These are phyloP conservation scores for Saussurea involucrata DNA, from an alignment of 129 eudicot genomes.

Conservation along the genomic window DNA sequence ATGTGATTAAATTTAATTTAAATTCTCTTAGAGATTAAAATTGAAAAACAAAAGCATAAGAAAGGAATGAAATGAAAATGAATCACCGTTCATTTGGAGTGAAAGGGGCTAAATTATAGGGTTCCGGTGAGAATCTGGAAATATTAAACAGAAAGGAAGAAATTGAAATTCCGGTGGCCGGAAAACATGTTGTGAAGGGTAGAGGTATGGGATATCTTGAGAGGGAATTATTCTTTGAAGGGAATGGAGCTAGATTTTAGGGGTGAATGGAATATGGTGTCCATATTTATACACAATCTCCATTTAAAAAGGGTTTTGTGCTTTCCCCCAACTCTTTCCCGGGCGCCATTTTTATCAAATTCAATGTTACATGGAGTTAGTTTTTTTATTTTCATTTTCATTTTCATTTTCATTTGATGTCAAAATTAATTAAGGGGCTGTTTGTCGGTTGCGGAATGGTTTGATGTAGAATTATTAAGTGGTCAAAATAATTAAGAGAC, in stretches of 20 bases:
- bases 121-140: not conserved
- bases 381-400: not conserved
- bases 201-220: constrained; percentile 24
- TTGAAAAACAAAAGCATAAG: not conserved
- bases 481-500: too few species aligned
- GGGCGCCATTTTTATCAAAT: constrained; percentile 35
- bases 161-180: constrained; percentile 13
- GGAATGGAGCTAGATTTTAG: constrained; percentile 24
- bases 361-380: constrained; percentile 17
- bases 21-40: not conserved
- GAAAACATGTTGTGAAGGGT: not conserved
- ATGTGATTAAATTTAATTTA: not conserved
- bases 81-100: constrained; percentile 16
- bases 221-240: constrained; percentile 37
- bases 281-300: constrained; percentile 41
- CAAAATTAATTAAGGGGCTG: too few species aligned
- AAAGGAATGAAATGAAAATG: not conserved
- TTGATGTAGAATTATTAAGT: too few species aligned
- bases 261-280: constrained; percentile 33
- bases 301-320: constrained; percentile 8
- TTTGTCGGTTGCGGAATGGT: too few species aligned
- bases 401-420: not conserved
- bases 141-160: not conserved
- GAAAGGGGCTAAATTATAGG: not conserved
- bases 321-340: constrained; percentile 9